Evolutionary conservation across 805 yeast genomes (phyloP).

Genomic region (Wickerhamiella allomyrinae): DNA sequence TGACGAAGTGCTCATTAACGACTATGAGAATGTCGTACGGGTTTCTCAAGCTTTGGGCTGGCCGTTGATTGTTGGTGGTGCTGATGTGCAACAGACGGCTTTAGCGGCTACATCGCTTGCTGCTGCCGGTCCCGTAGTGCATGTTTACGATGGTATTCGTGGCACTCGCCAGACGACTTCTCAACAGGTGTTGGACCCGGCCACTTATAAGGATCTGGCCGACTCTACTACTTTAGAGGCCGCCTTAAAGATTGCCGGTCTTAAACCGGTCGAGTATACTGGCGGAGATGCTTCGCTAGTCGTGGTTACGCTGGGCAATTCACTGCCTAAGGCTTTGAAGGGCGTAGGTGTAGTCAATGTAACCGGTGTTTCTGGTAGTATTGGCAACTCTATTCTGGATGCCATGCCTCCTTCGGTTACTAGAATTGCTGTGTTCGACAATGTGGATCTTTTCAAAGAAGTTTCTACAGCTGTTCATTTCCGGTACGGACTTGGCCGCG

Average conservation of each 20-base stretch:
- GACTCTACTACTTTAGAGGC: slow-evolving; percentile 18
- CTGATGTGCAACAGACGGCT: slow-evolving; percentile 37
- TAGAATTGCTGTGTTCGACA: slow-evolving; percentile 47
- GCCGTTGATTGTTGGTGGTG: slow-evolving; percentile 43
- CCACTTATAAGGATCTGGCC: slow-evolving; percentile 27
- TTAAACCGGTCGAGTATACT: slow-evolving; percentile 51
- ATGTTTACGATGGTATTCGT: slow-evolving; percentile 69
- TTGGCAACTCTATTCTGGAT: slow-evolving; percentile 42
- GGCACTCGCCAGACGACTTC: slow-evolving; percentile 35
- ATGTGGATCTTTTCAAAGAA: slow-evolving; percentile 49
- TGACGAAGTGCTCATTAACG: slow-evolving; percentile 44
- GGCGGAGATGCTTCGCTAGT: slow-evolving; percentile 31
- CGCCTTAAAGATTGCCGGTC: slow-evolving; percentile 37
- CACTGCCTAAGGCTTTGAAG: slow-evolving; percentile 6
- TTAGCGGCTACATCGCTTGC: slow-evolving; percentile 52
- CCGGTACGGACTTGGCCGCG: slow-evolving; percentile 15
- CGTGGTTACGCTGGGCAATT: slow-evolving; percentile 26
- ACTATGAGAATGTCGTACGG: slow-evolving; percentile 46
- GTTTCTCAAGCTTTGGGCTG: slow-evolving; percentile 49
- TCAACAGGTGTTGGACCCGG: not conserved
- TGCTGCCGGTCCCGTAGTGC: slow-evolving; percentile 42
- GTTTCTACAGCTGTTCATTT: slow-evolving; percentile 33
- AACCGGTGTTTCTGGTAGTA: slow-evolving; percentile 73
- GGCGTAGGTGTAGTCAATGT: slow-evolving; percentile 52
- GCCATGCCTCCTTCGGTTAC: slow-evolving; percentile 39